Base-by-base conservation (phyloP, 1,284 basidiomycete genomes). In the Tilletia walkeri region DNA sequence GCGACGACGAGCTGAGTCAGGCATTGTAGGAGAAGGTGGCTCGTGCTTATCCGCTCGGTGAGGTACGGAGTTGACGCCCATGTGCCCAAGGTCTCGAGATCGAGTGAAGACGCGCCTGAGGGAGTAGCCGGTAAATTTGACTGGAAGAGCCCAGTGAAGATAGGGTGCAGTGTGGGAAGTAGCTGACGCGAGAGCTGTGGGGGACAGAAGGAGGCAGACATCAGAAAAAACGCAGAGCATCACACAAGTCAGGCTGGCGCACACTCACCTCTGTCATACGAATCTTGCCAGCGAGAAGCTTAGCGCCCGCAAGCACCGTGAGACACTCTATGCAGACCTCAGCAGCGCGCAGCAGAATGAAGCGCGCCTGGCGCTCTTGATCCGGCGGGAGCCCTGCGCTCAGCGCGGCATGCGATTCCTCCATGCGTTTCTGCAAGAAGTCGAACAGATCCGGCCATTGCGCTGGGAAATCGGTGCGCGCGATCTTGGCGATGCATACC, bases 201-300 rank as follows among this genome's bases (percentile, higher is more conserved):
- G 24, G 2, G 12, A n/a, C 4, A 59, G 48, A 56, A 4, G 16
- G 6, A 56, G 49, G 14, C 1, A 30, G 24, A 30, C 2, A 30
- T 30, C 24, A 30, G 24, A 30, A 30, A 30, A 36, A 14, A 2
- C 48, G n/a, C 50, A 53, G 34, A 12, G 54, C 34, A 24, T 7
- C 18, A 12, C n/a, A 53, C 7, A 4, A 24, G 41, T 45, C 36
- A 53, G 41, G 30, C 61, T 14, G 14, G 24, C 30, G 16, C 10
- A 71, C 69, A n/a, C 79, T 78, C 53, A 83, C 75, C 61, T 82
- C 79, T 38, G 81, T 74, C 81, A 83, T 82, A 38, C 80, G 75
- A 69, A 83, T 74, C 70, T 79, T 81, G 48, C 82, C 81, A 10
- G 81, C 78, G 10, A 82, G 71, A 5, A 83, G 72, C 36, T 76